Conservation (phyloP, 2,329 filamentous ascomycete genomes). For the Calycina marina region DNA sequence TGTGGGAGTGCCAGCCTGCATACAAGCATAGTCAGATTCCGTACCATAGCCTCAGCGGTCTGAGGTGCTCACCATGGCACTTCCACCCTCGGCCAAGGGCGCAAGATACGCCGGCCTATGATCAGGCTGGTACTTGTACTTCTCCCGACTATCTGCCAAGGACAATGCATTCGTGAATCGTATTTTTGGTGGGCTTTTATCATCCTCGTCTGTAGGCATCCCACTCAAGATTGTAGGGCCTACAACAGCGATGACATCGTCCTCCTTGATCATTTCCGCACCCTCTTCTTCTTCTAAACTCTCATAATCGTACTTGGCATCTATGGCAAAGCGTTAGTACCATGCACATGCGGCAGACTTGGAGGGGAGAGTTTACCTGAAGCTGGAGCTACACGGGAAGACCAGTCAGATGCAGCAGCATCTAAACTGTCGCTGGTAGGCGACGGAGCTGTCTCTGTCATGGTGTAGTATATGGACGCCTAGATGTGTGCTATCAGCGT, state of each 20-base stretch:
- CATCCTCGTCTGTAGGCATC: neutral
- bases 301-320: too few species aligned
- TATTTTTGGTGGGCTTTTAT: neutral
- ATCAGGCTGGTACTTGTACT: neutral
- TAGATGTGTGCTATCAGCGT: too few species aligned
- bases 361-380: too few species aligned
- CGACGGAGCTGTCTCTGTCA: too few species aligned
- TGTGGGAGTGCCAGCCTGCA: neutral
- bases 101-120: neutral
- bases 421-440: too few species aligned
- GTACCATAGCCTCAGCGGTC: neutral
- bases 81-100: neutral
- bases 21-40: neutral
- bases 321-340: too few species aligned
- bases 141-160: neutral
- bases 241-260: neutral
- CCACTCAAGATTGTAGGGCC: neutral
- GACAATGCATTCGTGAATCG: neutral
- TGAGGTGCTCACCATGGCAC: neutral
- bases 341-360: too few species aligned
- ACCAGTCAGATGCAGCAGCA: too few species aligned
- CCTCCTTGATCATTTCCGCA: neutral
- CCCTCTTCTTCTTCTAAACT: too few species aligned
- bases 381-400: too few species aligned
- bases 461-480: too few species aligned